These are phyloP conservation scores for Fraxinus pennsylvanica DNA, from an alignment of 257 asterid species.

Conservation along the genomic window DNA sequence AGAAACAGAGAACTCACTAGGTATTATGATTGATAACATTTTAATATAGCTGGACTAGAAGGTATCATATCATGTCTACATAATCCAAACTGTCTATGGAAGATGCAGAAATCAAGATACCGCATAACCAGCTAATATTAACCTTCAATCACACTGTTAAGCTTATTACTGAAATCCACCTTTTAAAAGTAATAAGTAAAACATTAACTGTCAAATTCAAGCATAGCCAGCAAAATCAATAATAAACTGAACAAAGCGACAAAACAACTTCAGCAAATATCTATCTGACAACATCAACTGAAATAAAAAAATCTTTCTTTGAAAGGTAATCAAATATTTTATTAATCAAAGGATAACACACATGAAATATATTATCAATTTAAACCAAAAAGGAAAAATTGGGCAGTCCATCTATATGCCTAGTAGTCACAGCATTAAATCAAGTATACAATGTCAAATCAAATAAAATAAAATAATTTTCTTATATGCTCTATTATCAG, in stretches of 20 bases:
- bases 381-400: no score
- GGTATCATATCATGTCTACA: constrained; percentile 16
- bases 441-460: no score
- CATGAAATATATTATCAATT: no score
- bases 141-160: neutral
- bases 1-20: constrained; percentile 7
- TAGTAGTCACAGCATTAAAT: no score
- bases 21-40: constrained; percentile 11
- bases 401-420: no score
- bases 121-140: constrained; percentile 10
- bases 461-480: no score
- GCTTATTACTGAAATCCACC: neutral
- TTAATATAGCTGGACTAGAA: constrained; percentile 16
- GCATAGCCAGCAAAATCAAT: neutral
- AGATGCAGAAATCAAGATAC: constrained; percentile 1
- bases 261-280: neutral
- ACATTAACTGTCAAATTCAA: neutral
- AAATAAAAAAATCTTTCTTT: neutral
- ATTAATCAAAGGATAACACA: no score
- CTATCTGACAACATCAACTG: neutral
- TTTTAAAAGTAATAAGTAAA: neutral
- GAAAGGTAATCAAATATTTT: no score
- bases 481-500: no score
- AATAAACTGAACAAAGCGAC: neutral
- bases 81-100: neutral